Percentiles rank a stretch among this genome's conserved stretches.
phyloP scores from a whole-genome alignment of 768 basidiomycete genomes.

The Suillus subaureus region DNA sequence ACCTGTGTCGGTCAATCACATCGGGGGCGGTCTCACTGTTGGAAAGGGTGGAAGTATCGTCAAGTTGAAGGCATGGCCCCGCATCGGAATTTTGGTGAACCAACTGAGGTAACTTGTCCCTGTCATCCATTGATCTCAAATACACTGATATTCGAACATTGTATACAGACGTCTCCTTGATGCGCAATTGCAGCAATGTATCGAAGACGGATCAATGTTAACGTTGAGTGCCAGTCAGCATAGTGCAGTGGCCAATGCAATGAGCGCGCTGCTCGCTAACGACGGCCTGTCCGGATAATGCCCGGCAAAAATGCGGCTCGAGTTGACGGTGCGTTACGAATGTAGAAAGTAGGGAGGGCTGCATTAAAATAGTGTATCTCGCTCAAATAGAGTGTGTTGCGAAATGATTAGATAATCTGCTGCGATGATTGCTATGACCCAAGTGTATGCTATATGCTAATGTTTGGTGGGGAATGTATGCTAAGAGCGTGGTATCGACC shows the following conservation, averaged over 20 bases:
- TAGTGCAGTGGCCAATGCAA: conserved; percentile 55
- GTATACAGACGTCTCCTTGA: conserved; percentile 64
- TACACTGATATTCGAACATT: conserved; percentile 1
- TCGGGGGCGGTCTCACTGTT: conserved; percentile 74
- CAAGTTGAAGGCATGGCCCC: conserved; percentile 80
- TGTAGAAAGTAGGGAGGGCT: not conserved
- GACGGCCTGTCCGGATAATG: conserved; percentile 34
- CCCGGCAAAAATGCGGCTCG: not conserved
- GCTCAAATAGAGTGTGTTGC: not conserved
- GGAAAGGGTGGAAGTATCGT: conserved; percentile 55
- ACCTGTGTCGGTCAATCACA: conserved; percentile 73
- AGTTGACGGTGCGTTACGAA: not conserved
- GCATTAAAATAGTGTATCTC: not conserved
- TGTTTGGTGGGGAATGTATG: not conserved
- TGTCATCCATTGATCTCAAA: not conserved
- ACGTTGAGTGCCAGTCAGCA: conserved; percentile 47
- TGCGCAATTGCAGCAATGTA: conserved; percentile 60
- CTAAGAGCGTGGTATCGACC: not conserved
- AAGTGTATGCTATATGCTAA: not conserved
- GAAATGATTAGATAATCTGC: not conserved
- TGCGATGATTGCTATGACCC: not conserved
- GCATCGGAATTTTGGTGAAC: conserved; percentile 88
- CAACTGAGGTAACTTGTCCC: conserved; percentile 64
- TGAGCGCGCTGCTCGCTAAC: conserved; percentile 39
- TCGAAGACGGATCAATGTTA: conserved; percentile 62